These are phyloP conservation scores for Sugiyamaella pinicola DNA, from an alignment of 1,139 yeast genomes.

Conservation along the genomic window DNA sequence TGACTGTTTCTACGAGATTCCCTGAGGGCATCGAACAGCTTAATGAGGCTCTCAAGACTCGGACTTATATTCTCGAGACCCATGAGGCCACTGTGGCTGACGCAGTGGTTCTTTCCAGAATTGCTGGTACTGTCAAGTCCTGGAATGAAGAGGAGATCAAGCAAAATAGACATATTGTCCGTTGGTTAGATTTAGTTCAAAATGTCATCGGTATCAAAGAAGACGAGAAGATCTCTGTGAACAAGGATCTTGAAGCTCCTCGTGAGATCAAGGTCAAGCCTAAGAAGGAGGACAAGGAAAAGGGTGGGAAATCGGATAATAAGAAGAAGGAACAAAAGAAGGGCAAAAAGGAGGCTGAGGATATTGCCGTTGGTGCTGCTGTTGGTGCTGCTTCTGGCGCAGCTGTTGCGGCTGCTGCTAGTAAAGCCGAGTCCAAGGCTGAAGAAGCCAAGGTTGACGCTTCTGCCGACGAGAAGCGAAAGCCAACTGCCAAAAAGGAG, in stretches of 20 bases:
- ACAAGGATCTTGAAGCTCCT: slow-evolving; percentile 65
- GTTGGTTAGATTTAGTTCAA: slow-evolving; percentile 92
- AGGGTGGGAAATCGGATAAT: slow-evolving; percentile 45
- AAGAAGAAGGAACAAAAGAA: too few species aligned
- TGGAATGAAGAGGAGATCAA: slow-evolving; percentile 62
- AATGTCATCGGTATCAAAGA: slow-evolving; percentile 57
- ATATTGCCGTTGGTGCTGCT: slow-evolving; percentile 29
- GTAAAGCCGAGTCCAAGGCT: slow-evolving; percentile 26
- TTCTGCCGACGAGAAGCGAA: slow-evolving; percentile 43
- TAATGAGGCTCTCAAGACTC: slow-evolving; percentile 67
- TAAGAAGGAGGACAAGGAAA: slow-evolving; percentile 43
- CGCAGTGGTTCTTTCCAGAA: slow-evolving; percentile 64
- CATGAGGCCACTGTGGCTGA: slow-evolving; percentile 66
- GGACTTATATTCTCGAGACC: slow-evolving; percentile 71
- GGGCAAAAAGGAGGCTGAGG: slow-evolving; percentile 53
- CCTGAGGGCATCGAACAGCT: slow-evolving; percentile 58
- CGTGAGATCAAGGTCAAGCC: slow-evolving; percentile 65
- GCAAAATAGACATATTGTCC: slow-evolving; percentile 72
- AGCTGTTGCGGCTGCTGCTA: slow-evolving; percentile 6
- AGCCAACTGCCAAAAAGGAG: slow-evolving; percentile 55
- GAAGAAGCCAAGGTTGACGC: slow-evolving; percentile 37
- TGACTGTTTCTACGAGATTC: slow-evolving; percentile 65
- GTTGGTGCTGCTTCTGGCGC: slow-evolving; percentile 28
- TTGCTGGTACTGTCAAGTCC: slow-evolving; percentile 58
- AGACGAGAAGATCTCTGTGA: slow-evolving; percentile 55